phyloP scores from a whole-genome alignment of 768 basidiomycete genomes.

The Grammothele lineata region DNA sequence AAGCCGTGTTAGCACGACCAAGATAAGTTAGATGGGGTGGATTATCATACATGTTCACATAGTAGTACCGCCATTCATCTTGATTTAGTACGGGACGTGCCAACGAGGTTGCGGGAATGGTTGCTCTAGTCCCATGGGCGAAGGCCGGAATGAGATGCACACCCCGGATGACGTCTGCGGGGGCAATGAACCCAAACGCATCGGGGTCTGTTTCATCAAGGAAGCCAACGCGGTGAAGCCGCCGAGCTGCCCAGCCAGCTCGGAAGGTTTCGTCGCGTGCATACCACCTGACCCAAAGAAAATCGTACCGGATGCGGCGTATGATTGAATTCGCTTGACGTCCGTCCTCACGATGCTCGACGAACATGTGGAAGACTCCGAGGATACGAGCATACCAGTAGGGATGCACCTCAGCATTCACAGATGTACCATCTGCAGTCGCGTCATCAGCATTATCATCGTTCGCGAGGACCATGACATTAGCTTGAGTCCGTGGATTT shows the following conservation, averaged over 20 bases:
- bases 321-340: conserved; percentile 3
- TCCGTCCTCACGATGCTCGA: conserved; percentile 19
- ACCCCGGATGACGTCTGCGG: conserved; percentile 33
- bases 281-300: conserved; percentile 40
- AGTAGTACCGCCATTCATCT: conserved; percentile 20
- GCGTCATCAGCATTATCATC: too few relatives aligned
- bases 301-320: conserved; percentile 25
- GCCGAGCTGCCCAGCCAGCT: conserved; percentile 22
- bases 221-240: conserved; percentile 35
- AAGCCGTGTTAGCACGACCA: too few relatives aligned
- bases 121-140: conserved; percentile 14
- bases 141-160: conserved; percentile 43
- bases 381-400: conserved; percentile 28
- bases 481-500: conserved; percentile 31
- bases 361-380: conserved; percentile 26
- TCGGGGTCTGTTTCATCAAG: conserved; percentile 21
- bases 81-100: conserved; percentile 2
- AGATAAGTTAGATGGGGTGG: conserved; percentile 3
- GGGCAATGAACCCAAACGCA: conserved; percentile 45
- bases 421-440: too few relatives aligned
- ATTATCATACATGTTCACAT: conserved; percentile 25
- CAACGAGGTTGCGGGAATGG: conserved; percentile 4
- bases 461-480: conserved; percentile 28
- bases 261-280: conserved; percentile 24
- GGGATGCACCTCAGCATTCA: conserved; percentile 13